Evolutionary conservation across 345 rosid species (phyloP), one percentile per base, ranked within the genome.

Genomic region (Schrenkiella parvula): DNA sequence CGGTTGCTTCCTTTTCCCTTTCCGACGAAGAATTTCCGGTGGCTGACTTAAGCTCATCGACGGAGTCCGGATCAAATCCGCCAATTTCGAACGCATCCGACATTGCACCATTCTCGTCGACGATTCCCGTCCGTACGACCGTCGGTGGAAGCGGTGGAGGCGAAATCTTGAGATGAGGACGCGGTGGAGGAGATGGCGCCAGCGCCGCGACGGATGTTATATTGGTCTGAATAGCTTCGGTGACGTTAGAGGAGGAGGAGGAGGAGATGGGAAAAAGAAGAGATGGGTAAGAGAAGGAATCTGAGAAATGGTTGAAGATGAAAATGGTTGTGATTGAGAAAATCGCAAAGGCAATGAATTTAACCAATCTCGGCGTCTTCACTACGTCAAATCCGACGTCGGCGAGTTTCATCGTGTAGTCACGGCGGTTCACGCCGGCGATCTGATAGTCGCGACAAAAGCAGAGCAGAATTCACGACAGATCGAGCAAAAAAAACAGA

Each of bases 41-140:
- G 11, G 41, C 25, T 34, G 58, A 54, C 57, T 55, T 60, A 22
- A 71, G 35, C 58, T 78, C 81, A 4, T 80, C 84, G 56, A 51
- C 34, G 23, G 77, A 15, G 35, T 79, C 82, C 0, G 71, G 71
- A 28, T 81, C 82, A 9, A 79, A 62, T 8, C 74, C 88, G 4
- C 85, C 91, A 47, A 84, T 57, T 4, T 77, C 79, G 52, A 89
- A 85, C 0, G 82, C 68, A 9, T 68, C 83, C 1, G 85, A 65
- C 88, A 86, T 89, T 1, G 81, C 87, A 1, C 92, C 90, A 7
- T 52, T 80, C 66, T 85, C 85, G 56, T 89, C 92, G 23, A 89
- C 46, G 44, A 87, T 87, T 25, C 95, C 87, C 0, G 82, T 84
- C 22, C 84, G 68, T 0, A 71, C 70, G 9, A 78, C 76, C 19